Base-by-base conservation (phyloP, 768 basidiomycete genomes). In the Dioszegia hungarica region DNA sequence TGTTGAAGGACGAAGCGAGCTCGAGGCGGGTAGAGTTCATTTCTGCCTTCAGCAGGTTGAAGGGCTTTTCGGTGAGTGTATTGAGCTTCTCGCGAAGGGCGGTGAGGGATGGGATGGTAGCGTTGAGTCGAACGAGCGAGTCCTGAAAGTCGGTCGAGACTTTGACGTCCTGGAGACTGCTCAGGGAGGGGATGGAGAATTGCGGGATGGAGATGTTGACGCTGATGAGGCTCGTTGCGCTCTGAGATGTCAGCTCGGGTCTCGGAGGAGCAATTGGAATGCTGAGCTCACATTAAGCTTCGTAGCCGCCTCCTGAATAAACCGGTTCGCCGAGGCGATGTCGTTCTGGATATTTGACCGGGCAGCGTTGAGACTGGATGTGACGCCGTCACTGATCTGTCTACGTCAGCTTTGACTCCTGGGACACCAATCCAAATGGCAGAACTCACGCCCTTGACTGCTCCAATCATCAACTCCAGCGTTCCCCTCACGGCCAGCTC, bases 401-500 rank as follows among this genome's bases (percentile, higher is more conserved):
- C 3, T n/a, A 39, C 12, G 15, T 52, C 49, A 48, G 34, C 41
- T 14, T 45, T 39, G 8, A 1, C 1, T 34, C 24, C 19, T 3
- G 19, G 4, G 14, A 22, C 20, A 10, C 11, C 9, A 24, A 48
- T n/a, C 29, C 11, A 45, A 43, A 38, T 34, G n/a, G n/a, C n/a
- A n/a, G 17, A 12, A 75, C 84, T 59, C 63, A 92, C 93, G 79
- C 87, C 87, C 61, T 90, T 79, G 0, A 91, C 89, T 5, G 90
- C 90, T 45, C 79, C 81, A 47, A 95, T 89, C 43, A 95, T 78
- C 53, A 97, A 78, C 24, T 84, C 81, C 49, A 99, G 79, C 5
- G 82, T 86, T 17, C 91, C 91, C 27, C 85, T 81, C 10, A 99
- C 84, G 22, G 89, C 85, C 40, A 98, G 81, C 75, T 98, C 91